A percentile compares a stretch with the other conserved stretches of the same genome.
These are phyloP conservation scores for Phlebopus sp. DNA, from an alignment of 1,284 basidiomycete species.

Conservation along the genomic window DNA sequence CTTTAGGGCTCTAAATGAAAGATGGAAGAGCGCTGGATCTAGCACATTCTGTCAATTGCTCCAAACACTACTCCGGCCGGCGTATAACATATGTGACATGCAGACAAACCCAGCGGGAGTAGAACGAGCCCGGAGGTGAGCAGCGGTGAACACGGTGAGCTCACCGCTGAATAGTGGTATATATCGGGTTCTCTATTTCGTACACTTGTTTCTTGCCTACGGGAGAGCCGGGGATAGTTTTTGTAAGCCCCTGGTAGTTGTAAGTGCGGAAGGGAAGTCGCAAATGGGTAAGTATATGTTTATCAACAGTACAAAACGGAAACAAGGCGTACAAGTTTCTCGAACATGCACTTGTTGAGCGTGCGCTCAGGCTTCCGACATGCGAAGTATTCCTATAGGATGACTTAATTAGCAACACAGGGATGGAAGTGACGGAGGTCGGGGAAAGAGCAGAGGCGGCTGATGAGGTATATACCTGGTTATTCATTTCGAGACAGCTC, in stretches of 20 bases:
- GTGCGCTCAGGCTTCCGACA: conserved; percentile 90
- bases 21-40: not conserved
- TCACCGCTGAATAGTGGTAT: conserved; percentile 74
- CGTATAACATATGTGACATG: conserved; percentile 5
- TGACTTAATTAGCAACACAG: not conserved
- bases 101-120: not conserved
- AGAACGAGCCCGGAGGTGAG: not conserved
- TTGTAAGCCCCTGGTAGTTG: conserved; percentile 73
- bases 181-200: conserved; percentile 86
- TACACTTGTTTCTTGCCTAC: conserved; percentile 85
- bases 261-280: not conserved
- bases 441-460: not conserved
- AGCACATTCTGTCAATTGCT: not conserved
- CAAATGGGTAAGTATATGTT: not conserved
- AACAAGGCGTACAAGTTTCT: conserved; percentile 75
- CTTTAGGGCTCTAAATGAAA: too few species aligned
- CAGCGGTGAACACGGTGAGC: conserved; percentile 1
- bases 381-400: conserved; percentile 71
- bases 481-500: conserved; percentile 93
- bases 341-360: conserved; percentile 95
- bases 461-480: conserved; percentile 64
- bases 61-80: not conserved
- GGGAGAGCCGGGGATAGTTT: conserved; percentile 91
- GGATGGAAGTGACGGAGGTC: not conserved
- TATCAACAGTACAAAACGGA: conserved; percentile 3